Base-by-base conservation (phyloP, 192 early-diverging fungal species). In the Chytriomyces confervae region DNA sequence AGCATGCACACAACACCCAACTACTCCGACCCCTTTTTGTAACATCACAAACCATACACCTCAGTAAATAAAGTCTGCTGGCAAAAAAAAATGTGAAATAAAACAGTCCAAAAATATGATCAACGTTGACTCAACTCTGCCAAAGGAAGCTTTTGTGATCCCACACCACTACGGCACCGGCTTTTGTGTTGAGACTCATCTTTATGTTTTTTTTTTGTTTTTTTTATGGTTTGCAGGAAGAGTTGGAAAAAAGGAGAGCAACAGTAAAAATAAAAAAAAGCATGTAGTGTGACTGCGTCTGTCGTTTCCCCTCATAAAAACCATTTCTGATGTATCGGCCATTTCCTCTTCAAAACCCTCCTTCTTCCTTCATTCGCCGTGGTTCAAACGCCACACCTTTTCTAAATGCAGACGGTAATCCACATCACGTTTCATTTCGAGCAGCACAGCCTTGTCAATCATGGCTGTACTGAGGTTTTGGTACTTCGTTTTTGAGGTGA, bases 131-230 rank as follows among this genome's bases (percentile, higher is more conserved):
- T 11, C 20, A 8, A 24, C 45, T 45, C 72, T 74, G 43, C 72
- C 72, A 1, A 74, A 74, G 45, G 72, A 74, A 61, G 72, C 72
- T 84, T 95, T 97, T 89, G 90, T 96, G 43, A 92, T 97, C 74
- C 95, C 95, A 18, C 84, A 83, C 10, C 95, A 97, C 84, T 97
- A 97, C 88, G 0, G 94, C 91, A 57, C 96, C 96, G 20, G 20
- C 53, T 57, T 57, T 57, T 57, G 20, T 13, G 13, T 57, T 57
- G 53, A 13, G 16, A 1, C 46, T 50, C 72, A 74, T 74, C 63
- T 10, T 10, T 16, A 46, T 50, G 46, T 3, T 46, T 3, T 70
- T 20, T 3, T n/a, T 53, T 50, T n/a, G n/a, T n/a, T 53, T 64
- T 64, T 64, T 18, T 64, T 64, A 64, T 11, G 62, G 20, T 2